These are phyloP conservation scores for Neopestalotiopsis sp. DNA, from an alignment of 2,329 filamentous ascomycete species.

Conservation along the genomic window DNA sequence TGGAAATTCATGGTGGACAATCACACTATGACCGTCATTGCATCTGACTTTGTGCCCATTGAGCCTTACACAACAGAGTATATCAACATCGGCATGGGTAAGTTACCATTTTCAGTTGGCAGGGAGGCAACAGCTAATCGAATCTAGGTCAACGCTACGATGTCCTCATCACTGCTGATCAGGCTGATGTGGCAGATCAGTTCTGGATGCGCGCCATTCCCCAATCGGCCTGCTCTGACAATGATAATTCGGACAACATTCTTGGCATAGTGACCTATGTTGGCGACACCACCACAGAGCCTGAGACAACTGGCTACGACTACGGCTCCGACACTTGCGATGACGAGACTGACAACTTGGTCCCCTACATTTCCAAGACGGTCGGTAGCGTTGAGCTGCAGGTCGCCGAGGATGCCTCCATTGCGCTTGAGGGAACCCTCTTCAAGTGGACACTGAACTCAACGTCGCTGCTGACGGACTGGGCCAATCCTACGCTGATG, in stretches of 20 bases:
- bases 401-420: slow-evolving; percentile 30
- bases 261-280: slow-evolving; percentile 44
- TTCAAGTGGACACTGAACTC: slow-evolving; percentile 57
- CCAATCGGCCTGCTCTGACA: slow-evolving; percentile 42
- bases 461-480: slow-evolving; percentile 53
- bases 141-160: slow-evolving; percentile 33
- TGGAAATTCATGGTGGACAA: slow-evolving; percentile 55
- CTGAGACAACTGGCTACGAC: slow-evolving; percentile 20
- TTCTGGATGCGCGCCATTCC: slow-evolving; percentile 54
- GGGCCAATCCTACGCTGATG: slow-evolving; percentile 51
- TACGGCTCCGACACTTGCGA: slow-evolving; percentile 36
- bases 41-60: slow-evolving; percentile 59
- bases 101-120: not conserved
- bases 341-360: slow-evolving; percentile 39
- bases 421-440: slow-evolving; percentile 26
- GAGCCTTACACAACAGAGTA: slow-evolving; percentile 53
- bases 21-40: slow-evolving; percentile 60
- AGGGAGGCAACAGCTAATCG: not conserved
- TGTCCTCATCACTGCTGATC: slow-evolving; percentile 20
- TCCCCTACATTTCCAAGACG: slow-evolving; percentile 42
- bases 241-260: slow-evolving; percentile 21
- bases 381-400: slow-evolving; percentile 31
- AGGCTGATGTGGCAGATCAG: slow-evolving; percentile 30
- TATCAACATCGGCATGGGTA: slow-evolving; percentile 47
- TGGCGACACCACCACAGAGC: slow-evolving; percentile 26